Percentiles rank a stretch among this genome's conserved stretches.
Conservation (phyloP, 2,329 filamentous ascomycete species). For the Beauveria varroae region DNA sequence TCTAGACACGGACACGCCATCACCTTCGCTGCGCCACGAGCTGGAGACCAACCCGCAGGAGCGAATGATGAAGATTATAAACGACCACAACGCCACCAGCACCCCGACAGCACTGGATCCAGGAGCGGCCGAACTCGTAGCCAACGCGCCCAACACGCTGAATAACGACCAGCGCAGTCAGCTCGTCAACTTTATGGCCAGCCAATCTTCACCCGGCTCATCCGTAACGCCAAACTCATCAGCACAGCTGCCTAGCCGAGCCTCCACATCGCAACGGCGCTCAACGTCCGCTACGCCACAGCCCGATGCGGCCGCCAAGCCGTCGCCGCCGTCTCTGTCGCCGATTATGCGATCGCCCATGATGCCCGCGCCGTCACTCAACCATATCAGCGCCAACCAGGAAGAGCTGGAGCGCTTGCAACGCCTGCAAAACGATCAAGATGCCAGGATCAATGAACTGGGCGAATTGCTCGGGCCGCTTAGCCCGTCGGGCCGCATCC, state of each 20-base stretch:
- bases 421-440: conserved; percentile 71
- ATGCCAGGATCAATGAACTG: conserved; percentile 67
- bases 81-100: conserved; percentile 53
- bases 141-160: conserved; percentile 46
- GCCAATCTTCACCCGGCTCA: conserved; percentile 25
- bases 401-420: conserved; percentile 73
- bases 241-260: conserved; percentile 11
- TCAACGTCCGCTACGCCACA: conserved; percentile 15
- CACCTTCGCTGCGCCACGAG: conserved; percentile 47
- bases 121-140: conserved; percentile 41
- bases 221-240: conserved; percentile 13
- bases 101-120: conserved; percentile 43
- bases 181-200: conserved; percentile 54
- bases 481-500: conserved; percentile 71
- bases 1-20: conserved; percentile 45
- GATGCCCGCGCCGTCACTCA: conserved; percentile 43
- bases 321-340: conserved; percentile 35
- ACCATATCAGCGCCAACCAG: conserved; percentile 60
- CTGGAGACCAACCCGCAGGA: conserved; percentile 51
- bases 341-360: conserved; percentile 39
- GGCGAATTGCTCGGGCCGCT: conserved; percentile 69
- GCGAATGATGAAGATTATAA: conserved; percentile 58
- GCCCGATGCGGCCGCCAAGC: conserved; percentile 16
- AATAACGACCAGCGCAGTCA: conserved; percentile 50
- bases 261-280: conserved; percentile 16